A percentile compares a stretch with the other conserved stretches of the same genome.
Conservation (phyloP, 2,329 filamentous ascomycete species). For the Annulohypoxylon truncatum region DNA sequence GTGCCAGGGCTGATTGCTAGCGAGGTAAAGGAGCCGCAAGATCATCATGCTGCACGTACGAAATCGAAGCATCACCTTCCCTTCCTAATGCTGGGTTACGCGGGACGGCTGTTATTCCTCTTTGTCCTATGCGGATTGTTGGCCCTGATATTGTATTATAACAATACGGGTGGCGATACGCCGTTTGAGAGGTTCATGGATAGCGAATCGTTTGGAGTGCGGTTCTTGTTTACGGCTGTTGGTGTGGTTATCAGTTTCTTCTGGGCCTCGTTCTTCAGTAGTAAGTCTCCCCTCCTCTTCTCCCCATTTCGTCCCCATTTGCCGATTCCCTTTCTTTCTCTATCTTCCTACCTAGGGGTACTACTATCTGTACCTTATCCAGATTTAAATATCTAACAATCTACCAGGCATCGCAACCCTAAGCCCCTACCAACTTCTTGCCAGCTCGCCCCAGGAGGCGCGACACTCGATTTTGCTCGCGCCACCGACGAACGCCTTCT, state of each 20-base stretch:
- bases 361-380: background rate
- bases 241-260: slow-evolving; percentile 54
- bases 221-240: slow-evolving; percentile 55
- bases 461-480: slow-evolving; percentile 51
- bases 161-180: slow-evolving; percentile 50
- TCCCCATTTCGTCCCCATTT: background rate
- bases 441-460: slow-evolving; percentile 44
- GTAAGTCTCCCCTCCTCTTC: slow-evolving; percentile 42
- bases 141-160: slow-evolving; percentile 54
- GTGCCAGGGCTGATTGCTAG: background rate
- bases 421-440: slow-evolving; percentile 53
- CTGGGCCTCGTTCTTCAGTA: slow-evolving; percentile 54
- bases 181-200: slow-evolving; percentile 57
- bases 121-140: slow-evolving; percentile 47
- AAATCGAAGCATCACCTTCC: slow-evolving; percentile 42
- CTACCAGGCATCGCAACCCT: slow-evolving; percentile 51
- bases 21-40: slow-evolving; percentile 17
- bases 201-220: slow-evolving; percentile 53
- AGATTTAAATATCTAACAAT: background rate
- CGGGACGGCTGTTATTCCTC: slow-evolving; percentile 43
- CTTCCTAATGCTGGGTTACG: slow-evolving; percentile 48
- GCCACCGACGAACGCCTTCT: slow-evolving; percentile 36
- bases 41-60: slow-evolving; percentile 23
- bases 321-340: too few species aligned
- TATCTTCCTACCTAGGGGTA: background rate